phyloP scores from a whole-genome alignment of 495 filamentous ascomycete species.

The Tetracladium marchalianum region DNA sequence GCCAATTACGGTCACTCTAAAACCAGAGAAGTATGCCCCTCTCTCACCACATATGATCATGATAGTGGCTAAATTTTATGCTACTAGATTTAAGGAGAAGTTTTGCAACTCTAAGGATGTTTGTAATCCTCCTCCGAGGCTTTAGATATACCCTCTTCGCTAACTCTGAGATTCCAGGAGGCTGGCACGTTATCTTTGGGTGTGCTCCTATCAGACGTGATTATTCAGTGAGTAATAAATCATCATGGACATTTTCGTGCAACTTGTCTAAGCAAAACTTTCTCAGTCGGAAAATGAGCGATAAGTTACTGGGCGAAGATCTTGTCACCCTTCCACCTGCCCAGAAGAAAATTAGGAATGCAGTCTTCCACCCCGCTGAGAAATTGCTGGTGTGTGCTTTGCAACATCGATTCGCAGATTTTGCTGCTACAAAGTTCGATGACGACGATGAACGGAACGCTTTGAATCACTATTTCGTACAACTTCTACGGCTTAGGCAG shows the following conservation, averaged over 20 bases:
- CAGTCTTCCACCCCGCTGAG: conserved; percentile 8
- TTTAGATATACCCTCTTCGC: conserved; percentile 4
- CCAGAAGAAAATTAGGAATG: not conserved
- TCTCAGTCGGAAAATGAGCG: conserved; percentile 33
- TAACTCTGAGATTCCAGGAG: not conserved
- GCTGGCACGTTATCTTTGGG: not conserved
- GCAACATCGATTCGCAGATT: conserved; percentile 22
- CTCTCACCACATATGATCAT: too few species aligned
- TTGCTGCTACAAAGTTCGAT: not conserved
- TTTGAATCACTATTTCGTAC: conserved; percentile 4
- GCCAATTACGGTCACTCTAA: too few species aligned
- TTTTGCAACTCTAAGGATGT: not conserved
- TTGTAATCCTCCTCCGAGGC: not conserved
- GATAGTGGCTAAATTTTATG: too few species aligned
- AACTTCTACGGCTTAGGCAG: conserved; percentile 33
- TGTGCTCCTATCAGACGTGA: not conserved
- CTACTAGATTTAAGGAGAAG: not conserved
- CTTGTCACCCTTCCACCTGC: conserved; percentile 40
- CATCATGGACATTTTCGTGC: not conserved
- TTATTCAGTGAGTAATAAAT: not conserved
- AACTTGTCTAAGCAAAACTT: not conserved
- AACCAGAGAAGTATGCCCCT: too few species aligned
- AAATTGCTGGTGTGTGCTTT: conserved; percentile 33
- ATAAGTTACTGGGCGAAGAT: conserved; percentile 38
- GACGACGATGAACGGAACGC: not conserved